Conservation (phyloP, 1,284 basidiomycete species). For the Cystobasidium sp. region DNA sequence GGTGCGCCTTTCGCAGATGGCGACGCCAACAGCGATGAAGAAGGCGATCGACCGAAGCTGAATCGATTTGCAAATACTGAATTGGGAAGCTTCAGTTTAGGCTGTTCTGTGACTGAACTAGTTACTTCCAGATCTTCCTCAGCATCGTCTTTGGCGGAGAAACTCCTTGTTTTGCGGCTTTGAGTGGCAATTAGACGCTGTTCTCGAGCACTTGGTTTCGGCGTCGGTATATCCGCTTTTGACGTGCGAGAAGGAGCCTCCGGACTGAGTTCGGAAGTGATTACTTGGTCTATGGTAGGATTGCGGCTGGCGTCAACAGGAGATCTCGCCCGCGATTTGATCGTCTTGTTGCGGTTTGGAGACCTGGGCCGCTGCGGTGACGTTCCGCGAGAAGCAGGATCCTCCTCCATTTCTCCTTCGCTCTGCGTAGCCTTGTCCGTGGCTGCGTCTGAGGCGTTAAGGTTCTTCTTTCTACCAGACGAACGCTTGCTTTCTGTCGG, state of each 20-base stretch:
- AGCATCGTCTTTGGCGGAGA: slow-evolving; percentile 25
- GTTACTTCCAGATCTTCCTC: background rate
- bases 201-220: background rate
- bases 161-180: slow-evolving; percentile 2
- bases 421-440: background rate
- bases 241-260: background rate
- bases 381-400: background rate
- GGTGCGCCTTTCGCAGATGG: background rate
- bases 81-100: slow-evolving; percentile 35
- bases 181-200: background rate
- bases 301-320: background rate
- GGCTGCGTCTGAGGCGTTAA: background rate
- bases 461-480: background rate
- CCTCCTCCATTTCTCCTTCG: background rate
- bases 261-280: background rate
- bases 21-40: slow-evolving; percentile 13
- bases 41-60: slow-evolving; percentile 33
- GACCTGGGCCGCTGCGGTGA: background rate
- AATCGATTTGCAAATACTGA: slow-evolving; percentile 43
- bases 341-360: background rate
- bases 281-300: slow-evolving; percentile 28
- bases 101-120: background rate
- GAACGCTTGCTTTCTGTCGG: background rate
- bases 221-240: background rate
- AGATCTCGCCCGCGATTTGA: background rate